phyloP scores from a whole-genome alignment of 2,329 filamentous ascomycete species.

The Seiridium cupressi region DNA sequence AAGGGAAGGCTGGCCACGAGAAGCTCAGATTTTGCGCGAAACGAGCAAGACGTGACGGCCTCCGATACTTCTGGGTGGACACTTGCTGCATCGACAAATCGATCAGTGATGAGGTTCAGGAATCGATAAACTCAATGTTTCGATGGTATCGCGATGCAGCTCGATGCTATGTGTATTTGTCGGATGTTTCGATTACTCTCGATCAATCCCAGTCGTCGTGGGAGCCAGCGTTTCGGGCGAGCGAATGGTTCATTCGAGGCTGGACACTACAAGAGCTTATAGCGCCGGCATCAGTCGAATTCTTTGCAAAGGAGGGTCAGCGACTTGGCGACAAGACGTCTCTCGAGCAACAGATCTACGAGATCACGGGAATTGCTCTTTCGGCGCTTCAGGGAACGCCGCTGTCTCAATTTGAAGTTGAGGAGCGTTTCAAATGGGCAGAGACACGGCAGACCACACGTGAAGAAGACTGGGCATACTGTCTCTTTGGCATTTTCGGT shows the following conservation, averaged over 20 bases:
- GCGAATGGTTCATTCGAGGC: constrained; percentile 5
- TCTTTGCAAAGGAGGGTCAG: constrained; percentile 19
- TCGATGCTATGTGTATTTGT: constrained; percentile 12
- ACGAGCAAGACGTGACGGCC: constrained; percentile 8
- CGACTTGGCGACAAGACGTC: constrained; percentile 22
- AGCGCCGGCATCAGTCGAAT: constrained; percentile 23
- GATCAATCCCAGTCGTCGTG: not conserved
- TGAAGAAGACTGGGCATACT: not conserved
- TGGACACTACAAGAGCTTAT: no score
- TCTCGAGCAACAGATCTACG: constrained; percentile 18
- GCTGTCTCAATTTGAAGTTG: constrained; percentile 8
- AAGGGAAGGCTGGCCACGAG: constrained; percentile 6
- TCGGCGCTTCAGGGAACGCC: constrained; percentile 14
- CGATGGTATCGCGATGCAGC: constrained; percentile 2
- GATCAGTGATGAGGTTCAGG: not conserved
- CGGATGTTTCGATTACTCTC: not conserved
- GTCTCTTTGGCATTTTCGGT: not conserved
- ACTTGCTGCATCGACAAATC: constrained; percentile 7
- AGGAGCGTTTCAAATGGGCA: not conserved
- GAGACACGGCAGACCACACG: not conserved
- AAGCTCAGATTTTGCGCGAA: constrained; percentile 13
- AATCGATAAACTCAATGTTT: constrained; percentile 10
- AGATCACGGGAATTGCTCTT: constrained; percentile 20
- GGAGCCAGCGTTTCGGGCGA: constrained; percentile 1
- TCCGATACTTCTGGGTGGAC: no score